Base-by-base conservation (phyloP, 208 protist species). In the Strigomonas galati region DNA sequence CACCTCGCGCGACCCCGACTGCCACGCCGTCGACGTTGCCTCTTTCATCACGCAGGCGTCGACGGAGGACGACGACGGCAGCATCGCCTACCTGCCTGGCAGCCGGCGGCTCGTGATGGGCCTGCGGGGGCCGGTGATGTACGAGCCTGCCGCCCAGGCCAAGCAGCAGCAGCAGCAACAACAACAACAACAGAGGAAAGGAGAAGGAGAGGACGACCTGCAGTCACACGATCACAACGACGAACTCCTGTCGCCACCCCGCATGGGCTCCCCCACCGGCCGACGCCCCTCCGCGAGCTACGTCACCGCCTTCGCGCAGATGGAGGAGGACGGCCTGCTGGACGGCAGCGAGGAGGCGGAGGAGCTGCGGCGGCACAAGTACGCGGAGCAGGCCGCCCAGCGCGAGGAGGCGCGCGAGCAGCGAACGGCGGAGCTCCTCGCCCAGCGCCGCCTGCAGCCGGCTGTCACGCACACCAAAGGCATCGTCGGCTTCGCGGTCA, bases 41-140 rank as follows among this genome's bases (percentile, higher is more conserved):
- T 82, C 72, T 5, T 71, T 85, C 52, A 85, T 84, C 53, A 66
- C 87, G 35, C 83, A 85, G 72, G 79, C 52, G 52, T 85, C 81
- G 26, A 46, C 71, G 23, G 62, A 69, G 52, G 89, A 94, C 78
- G 62, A 62, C 15, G 84, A 91, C 65, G 89, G 89, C 40, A 84
- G 78, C 58, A 32, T 94, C 6, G 62, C 76, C 7, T 92, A 78
- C 71, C 58, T 85, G 62, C 84, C 83, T 1, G 44, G 66, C 30
- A 30, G 58, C 30, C 69, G 69, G 55, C 80, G 66, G 19, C 61
- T 94, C 21, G 79, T 94, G 24, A 86, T 81, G 56, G 81, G 73
- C 56, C 76, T 94, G 49, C 85, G 89, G 6, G 76, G 81, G 1
- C 77, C 79, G 7, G 64, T 94, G 6, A 53, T 94, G 65, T 94